A percentile compares a stretch with the other conserved stretches of the same genome.
phyloP scores from a whole-genome alignment of 2,329 filamentous ascomycete genomes.

The Talaromyces sp. region DNA sequence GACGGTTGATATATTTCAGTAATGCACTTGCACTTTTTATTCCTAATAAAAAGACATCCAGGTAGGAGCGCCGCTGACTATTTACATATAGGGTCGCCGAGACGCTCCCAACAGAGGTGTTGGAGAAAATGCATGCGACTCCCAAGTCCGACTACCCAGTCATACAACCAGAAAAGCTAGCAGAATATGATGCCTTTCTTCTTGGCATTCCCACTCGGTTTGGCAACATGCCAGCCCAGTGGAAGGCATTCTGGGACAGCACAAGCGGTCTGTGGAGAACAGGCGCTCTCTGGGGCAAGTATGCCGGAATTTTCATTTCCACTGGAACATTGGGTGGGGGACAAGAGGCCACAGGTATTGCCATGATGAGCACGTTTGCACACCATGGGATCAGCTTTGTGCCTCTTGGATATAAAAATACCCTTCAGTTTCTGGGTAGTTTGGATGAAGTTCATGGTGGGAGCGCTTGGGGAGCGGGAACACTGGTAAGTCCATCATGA shows the following conservation, averaged over 20 bases:
- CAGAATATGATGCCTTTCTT: conserved; percentile 79
- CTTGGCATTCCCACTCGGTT: conserved; percentile 93
- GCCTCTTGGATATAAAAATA: conserved; percentile 82
- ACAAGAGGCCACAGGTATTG: conserved; percentile 82
- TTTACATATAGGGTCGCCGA: conserved; percentile 60
- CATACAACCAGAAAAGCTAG: conserved; percentile 57
- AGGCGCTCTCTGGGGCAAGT: conserved; percentile 79
- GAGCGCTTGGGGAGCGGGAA: conserved; percentile 87
- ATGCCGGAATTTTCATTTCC: conserved; percentile 83
- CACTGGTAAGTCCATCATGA: conserved; percentile 57
- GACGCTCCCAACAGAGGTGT: conserved; percentile 78
- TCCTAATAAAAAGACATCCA: too few species aligned
- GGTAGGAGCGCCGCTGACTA: conserved; percentile 8
- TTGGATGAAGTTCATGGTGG: conserved; percentile 79
- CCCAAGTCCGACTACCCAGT: conserved; percentile 64
- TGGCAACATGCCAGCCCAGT: conserved; percentile 95
- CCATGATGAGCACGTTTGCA: conserved; percentile 74
- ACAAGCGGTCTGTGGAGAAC: conserved; percentile 77
- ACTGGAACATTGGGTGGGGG: conserved; percentile 80
- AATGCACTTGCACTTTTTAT: conserved; percentile 22
- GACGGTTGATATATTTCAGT: conserved; percentile 76
- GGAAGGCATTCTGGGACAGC: conserved; percentile 81
- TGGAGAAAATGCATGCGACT: conserved; percentile 86
- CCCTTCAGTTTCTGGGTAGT: conserved; percentile 66
- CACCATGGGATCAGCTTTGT: conserved; percentile 97